These are phyloP conservation scores for Acacia crassicarpa DNA, from an alignment of 306 rosid species.

Conservation along the genomic window DNA sequence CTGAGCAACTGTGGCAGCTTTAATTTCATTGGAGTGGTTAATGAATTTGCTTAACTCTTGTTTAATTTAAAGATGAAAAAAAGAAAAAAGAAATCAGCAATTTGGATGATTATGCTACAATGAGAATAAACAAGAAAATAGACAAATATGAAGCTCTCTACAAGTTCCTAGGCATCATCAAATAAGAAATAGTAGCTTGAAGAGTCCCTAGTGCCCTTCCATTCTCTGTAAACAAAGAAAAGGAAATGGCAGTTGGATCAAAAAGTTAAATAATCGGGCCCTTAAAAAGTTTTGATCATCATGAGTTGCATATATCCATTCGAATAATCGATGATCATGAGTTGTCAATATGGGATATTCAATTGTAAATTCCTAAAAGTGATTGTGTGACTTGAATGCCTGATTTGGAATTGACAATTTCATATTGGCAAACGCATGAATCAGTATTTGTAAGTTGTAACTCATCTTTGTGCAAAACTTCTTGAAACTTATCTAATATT, in stretches of 20 bases:
- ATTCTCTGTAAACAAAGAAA: background rate
- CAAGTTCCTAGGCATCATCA: background rate
- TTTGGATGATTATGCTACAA: background rate
- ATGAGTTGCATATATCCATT: background rate
- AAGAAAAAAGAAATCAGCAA: background rate
- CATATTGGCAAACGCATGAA: background rate
- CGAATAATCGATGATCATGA: background rate
- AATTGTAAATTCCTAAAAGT: background rate
- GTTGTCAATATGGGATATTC: background rate
- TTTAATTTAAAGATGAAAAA: constrained; percentile 18
- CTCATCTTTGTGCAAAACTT: background rate
- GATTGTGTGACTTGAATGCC: background rate
- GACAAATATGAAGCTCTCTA: background rate
- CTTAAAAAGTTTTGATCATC: background rate
- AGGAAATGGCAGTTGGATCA: background rate
- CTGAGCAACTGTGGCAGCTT: constrained; percentile 78
- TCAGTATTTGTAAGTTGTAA: background rate
- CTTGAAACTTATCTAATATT: background rate
- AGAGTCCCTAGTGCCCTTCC: too few relatives aligned
- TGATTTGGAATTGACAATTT: background rate
- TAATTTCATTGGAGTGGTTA: constrained; percentile 80
- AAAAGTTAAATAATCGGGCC: background rate
- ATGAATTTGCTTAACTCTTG: constrained; percentile 95
- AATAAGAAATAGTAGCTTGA: too few relatives aligned
- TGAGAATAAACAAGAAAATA: background rate